Conservation (phyloP, 306 rosid species). For the Aeschynomene evenia region DNA sequence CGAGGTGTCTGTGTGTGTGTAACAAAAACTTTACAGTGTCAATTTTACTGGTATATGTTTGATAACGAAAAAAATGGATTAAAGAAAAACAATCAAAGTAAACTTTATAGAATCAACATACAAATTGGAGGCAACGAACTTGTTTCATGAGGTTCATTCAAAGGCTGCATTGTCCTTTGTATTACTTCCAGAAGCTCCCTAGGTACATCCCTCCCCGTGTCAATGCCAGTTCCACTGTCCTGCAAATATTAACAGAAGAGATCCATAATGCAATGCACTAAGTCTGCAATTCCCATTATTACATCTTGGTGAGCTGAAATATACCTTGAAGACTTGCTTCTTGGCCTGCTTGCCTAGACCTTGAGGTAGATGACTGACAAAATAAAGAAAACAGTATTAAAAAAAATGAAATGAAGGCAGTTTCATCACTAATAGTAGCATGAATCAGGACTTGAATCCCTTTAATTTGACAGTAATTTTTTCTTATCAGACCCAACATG, state of each 20-base stretch:
- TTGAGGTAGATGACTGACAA: conserved; percentile 35
- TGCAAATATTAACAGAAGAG: conserved; percentile 29
- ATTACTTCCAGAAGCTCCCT: conserved; percentile 22
- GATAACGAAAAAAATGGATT: background rate
- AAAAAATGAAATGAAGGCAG: background rate
- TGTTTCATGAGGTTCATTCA: conserved; percentile 27
- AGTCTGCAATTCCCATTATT: conserved; percentile 17
- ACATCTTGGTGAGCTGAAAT: background rate
- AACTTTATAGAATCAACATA: background rate
- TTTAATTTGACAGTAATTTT: background rate
- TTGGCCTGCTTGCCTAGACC: conserved; percentile 21
- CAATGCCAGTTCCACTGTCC: conserved; percentile 33
- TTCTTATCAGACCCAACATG: background rate
- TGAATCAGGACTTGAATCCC: background rate
- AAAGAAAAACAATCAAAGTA: background rate
- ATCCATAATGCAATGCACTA: conserved; percentile 8
- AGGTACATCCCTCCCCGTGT: conserved; percentile 7
- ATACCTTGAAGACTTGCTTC: conserved; percentile 27
- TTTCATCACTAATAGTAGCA: background rate
- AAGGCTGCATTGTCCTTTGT: conserved; percentile 9
- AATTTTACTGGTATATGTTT: background rate
- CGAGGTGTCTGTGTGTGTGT: background rate
- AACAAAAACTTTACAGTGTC: background rate
- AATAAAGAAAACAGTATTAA: background rate
- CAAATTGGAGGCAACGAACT: conserved; percentile 28